Evolutionary conservation across 495 filamentous ascomycete species (phyloP).

Genomic region (Penicillium paxilli): DNA sequence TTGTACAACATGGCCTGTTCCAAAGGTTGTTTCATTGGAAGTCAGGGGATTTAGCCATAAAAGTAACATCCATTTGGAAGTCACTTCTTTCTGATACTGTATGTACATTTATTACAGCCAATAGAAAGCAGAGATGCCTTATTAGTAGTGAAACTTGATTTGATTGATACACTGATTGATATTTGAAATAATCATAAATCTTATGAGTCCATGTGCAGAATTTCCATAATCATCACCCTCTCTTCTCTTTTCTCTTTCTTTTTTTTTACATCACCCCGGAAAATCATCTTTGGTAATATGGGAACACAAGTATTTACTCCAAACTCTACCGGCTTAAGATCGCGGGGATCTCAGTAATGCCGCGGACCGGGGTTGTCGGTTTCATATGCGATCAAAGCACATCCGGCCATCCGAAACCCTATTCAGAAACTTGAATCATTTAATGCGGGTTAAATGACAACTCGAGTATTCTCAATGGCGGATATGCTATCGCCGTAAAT

Average conservation of each 20-base stretch:
- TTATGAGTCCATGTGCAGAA: background rate
- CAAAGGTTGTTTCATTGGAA: background rate
- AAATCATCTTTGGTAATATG: background rate
- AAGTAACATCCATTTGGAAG: background rate
- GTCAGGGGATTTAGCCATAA: background rate
- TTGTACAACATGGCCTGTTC: background rate
- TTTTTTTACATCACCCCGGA: background rate
- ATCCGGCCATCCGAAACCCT: background rate
- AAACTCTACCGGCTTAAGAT: slow-evolving; percentile 2
- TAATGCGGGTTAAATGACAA: slow-evolving; percentile 24
- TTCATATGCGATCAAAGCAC: slow-evolving; percentile 7
- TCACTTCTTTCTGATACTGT: no score
- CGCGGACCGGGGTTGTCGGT: slow-evolving; percentile 16
- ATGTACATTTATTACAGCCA: no score
- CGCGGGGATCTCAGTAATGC: slow-evolving; percentile 5
- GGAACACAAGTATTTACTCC: background rate
- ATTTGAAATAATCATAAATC: background rate
- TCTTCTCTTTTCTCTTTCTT: background rate
- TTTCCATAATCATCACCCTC: background rate
- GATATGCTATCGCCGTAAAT: slow-evolving; percentile 45
- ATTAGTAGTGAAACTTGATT: no score
- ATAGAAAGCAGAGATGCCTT: no score
- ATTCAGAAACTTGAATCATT: background rate
- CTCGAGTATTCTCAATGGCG: slow-evolving; percentile 43
- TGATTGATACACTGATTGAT: background rate